Conservation (phyloP, 208 protist genomes). For the Histomonas meleagridis region DNA sequence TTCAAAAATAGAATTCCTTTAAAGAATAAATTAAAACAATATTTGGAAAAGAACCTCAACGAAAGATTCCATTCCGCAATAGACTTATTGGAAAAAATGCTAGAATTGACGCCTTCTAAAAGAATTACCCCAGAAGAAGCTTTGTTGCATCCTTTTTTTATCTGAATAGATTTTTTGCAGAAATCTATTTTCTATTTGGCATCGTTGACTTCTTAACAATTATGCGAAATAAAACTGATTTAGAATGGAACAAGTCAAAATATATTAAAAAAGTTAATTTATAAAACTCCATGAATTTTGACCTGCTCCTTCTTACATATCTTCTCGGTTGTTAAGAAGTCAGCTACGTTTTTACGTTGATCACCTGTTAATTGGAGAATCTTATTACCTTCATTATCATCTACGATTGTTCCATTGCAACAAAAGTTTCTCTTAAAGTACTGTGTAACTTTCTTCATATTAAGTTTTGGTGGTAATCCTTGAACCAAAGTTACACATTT, state of each 20-base stretch:
- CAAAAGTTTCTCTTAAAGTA: conserved; percentile 65
- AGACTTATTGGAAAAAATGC: not conserved
- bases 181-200: no score
- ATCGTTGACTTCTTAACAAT: no score
- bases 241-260: no score
- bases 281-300: conserved; percentile 87
- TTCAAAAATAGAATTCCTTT: not conserved
- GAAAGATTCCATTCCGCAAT: not conserved
- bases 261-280: no score
- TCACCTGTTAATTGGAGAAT: conserved; percentile 88
- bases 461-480: conserved; percentile 70
- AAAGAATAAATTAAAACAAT: not conserved
- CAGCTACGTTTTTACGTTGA: conserved; percentile 69
- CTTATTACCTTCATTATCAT: conserved; percentile 64
- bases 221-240: no score
- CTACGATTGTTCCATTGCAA: conserved; percentile 79
- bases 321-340: conserved; percentile 76
- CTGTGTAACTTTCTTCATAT: conserved; percentile 73
- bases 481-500: conserved; percentile 85
- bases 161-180: no score
- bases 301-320: conserved; percentile 66
- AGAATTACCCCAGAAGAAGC: not conserved
- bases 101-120: not conserved
- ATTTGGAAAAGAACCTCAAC: not conserved
- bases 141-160: not conserved